Percentiles rank a stretch among this genome's conserved stretches.
Evolutionary conservation across 495 filamentous ascomycete genomes (phyloP).

Genomic region (Podospora pseudopauciseta): DNA sequence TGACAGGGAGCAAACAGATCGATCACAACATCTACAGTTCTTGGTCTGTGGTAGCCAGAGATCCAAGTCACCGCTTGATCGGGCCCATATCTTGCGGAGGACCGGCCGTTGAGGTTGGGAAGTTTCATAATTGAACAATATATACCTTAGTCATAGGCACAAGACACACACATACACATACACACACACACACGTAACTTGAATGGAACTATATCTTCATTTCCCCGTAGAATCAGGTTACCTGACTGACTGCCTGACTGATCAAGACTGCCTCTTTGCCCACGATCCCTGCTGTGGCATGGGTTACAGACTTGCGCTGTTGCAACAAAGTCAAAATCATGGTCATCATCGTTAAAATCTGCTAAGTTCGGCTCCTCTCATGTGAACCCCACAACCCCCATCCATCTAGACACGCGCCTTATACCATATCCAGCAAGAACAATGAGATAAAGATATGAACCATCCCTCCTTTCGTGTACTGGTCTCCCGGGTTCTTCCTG

Average conservation of each 20-base stretch:
- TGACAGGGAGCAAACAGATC: background rate
- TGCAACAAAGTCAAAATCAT: background rate
- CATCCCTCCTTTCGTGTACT: background rate
- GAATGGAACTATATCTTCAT: background rate
- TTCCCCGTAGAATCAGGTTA: background rate
- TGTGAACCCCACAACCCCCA: background rate
- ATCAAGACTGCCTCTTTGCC: background rate
- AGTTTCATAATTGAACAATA: too few relatives aligned
- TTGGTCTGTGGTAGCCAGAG: background rate
- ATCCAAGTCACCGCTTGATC: background rate
- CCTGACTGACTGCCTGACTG: background rate
- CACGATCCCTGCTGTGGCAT: background rate
- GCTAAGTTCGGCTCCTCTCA: background rate
- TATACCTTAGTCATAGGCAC: too few relatives aligned
- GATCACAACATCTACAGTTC: background rate
- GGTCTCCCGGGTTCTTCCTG: background rate
- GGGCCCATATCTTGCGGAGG: too few relatives aligned
- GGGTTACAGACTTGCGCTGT: background rate
- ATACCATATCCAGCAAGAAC: background rate
- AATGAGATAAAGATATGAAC: background rate
- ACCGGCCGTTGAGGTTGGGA: too few relatives aligned
- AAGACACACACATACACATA: too few relatives aligned
- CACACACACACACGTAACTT: too few relatives aligned
- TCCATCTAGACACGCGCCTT: background rate
- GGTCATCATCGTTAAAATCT: background rate